Evolutionary conservation across 768 basidiomycete genomes (phyloP), one percentile per base, ranked within the genome.

Genomic region (Lenzites betulinus): DNA sequence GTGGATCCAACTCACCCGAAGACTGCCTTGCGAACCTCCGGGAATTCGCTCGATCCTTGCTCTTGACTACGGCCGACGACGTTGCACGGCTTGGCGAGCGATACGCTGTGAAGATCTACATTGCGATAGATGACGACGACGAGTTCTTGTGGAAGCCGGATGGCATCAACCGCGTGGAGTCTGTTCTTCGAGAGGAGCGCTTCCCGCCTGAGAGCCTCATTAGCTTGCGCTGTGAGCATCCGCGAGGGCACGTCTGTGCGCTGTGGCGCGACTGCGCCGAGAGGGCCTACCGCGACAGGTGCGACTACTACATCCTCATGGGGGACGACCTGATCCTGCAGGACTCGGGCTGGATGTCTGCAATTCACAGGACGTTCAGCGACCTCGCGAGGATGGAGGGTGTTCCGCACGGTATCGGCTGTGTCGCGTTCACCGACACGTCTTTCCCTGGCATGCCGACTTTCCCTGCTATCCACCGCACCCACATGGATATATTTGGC

Each of bases 391-490:
- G 59, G 13, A 54, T 60, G 13, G 64, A 71, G 6, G 61, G 66
- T 2, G 70, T 74, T 0, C 81, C 79, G 5, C 64, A 70, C 6
- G 84, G 85, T 6, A 77, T 85, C 49, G 85, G 83, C 11, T 85
- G 83, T 41, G 78, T 86, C 2, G 79, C 83, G 0, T 85, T 87
- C 70, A 83, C 78, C 7, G 83, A 85, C 62, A 72, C 68, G 18
- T 74, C 77, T 9, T 86, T 84, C 64, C 81, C 80, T 0, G 86
- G 83, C 0, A 84, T 86, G 82, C 84, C 83, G 0, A 85, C 84
- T 0, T 85, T 86, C 63, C 85, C 86, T 0, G 74, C 85, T 51
- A 51, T 87, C 44, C 82, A 85, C 58, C 77, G 78, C 25, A 79
- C 73, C 0, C 85, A 87, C 64, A 71, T 87, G 68, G 78, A 84